These are phyloP conservation scores for Fragaria iinumae DNA, from an alignment of 306 rosid species.

Conservation along the genomic window DNA sequence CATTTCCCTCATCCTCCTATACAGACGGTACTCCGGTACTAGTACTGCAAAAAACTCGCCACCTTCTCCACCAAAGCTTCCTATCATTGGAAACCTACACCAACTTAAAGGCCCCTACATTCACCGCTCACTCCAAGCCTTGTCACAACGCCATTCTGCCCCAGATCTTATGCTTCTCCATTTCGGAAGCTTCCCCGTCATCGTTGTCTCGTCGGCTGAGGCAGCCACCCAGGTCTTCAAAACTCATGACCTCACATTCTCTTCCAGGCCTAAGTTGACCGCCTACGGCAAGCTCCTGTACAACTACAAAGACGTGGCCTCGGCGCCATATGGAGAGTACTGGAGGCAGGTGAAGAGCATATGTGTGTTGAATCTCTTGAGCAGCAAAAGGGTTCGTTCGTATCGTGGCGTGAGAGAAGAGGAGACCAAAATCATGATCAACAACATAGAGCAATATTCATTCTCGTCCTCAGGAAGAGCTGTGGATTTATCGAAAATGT, in stretches of 20 bases:
- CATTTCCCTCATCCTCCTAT: too few relatives aligned
- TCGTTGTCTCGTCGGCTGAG: conserved; percentile 38
- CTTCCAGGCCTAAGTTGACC: conserved; percentile 16
- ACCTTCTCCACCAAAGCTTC: conserved; percentile 29
- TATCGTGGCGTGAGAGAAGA: conserved; percentile 30
- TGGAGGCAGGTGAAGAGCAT: conserved; percentile 41
- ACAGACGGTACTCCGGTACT: too few relatives aligned
- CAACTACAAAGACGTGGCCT: conserved; percentile 32
- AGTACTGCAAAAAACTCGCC: too few relatives aligned
- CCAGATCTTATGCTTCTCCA: conserved; percentile 40
- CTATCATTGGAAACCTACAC: conserved; percentile 47
- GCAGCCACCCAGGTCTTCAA: conserved; percentile 38
- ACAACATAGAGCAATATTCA: conserved; percentile 26
- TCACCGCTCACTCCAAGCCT: conserved; percentile 23
- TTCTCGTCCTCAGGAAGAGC: neutral
- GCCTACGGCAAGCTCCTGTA: conserved; percentile 25
- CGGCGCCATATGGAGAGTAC: conserved; percentile 38
- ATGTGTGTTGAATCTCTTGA: conserved; percentile 28
- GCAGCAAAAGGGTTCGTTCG: conserved; percentile 33
- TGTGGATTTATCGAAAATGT: conserved; percentile 38
- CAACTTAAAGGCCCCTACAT: conserved; percentile 34
- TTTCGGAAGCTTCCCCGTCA: conserved; percentile 32
- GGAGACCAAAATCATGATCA: conserved; percentile 15
- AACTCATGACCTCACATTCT: conserved; percentile 37
- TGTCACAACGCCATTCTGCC: conserved; percentile 39